Evolutionary conservation across 1,284 basidiomycete genomes (phyloP).

Genomic region (Coniferiporia sulphurascens): DNA sequence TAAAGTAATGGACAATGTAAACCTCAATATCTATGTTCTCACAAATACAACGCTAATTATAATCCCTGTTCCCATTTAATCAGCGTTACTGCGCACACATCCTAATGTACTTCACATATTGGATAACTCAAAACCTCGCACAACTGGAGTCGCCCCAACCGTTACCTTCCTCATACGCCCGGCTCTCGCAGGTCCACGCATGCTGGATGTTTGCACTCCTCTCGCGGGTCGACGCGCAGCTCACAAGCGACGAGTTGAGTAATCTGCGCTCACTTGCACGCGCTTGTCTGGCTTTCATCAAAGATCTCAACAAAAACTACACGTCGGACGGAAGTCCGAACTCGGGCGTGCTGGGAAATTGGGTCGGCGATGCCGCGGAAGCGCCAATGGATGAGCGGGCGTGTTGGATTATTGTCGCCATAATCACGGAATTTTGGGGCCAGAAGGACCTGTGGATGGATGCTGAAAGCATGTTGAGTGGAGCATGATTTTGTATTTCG

Average conservation of each 20-base stretch:
- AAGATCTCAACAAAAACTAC: conserved; percentile 31
- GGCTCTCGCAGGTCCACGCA: conserved; percentile 60
- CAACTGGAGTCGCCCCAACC: conserved; percentile 30
- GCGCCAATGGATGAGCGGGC: conserved; percentile 44
- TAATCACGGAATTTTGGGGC: conserved; percentile 75
- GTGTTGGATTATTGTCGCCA: conserved; percentile 83
- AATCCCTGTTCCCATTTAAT: conserved; percentile 9
- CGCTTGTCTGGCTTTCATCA: conserved; percentile 59
- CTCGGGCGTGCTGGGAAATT: neutral
- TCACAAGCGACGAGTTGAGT: conserved; percentile 77
- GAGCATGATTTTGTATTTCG: neutral
- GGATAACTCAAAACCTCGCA: conserved; percentile 63
- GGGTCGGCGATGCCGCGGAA: conserved; percentile 17
- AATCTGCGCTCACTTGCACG: conserved; percentile 75
- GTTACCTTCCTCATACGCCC: conserved; percentile 28
- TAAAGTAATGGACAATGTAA: conserved; percentile 59
- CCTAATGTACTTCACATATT: conserved; percentile 77
- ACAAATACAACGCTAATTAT: conserved; percentile 12
- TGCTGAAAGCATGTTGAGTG: conserved; percentile 41
- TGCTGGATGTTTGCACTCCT: conserved; percentile 85
- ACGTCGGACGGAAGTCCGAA: conserved; percentile 5
- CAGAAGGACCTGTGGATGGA: conserved; percentile 86
- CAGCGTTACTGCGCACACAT: conserved; percentile 70
- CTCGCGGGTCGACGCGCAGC: conserved; percentile 62
- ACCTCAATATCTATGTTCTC: conserved; percentile 23